These are phyloP conservation scores for Phytopythium mirpurense DNA, from an alignment of 352 stramenopile genomes.

Conservation along the genomic window DNA sequence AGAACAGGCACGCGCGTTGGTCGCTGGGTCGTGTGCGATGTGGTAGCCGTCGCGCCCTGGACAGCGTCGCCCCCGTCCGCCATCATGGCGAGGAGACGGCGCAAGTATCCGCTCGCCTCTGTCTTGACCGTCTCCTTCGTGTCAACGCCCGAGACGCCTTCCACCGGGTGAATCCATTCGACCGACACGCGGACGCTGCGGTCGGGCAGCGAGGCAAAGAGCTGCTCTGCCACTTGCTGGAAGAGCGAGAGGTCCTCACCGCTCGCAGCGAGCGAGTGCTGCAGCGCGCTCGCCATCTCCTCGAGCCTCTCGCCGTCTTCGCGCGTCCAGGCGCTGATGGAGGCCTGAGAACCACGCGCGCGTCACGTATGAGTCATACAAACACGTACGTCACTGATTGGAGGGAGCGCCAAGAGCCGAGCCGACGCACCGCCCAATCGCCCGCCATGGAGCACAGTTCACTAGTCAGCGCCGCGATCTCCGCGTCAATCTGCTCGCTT, in stretches of 20 bases:
- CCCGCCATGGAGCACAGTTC: conserved; percentile 22
- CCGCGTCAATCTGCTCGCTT: conserved; percentile 4
- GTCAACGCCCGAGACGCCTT: no score
- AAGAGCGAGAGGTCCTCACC: conserved; percentile 37
- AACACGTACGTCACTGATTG: no score
- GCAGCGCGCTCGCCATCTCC: conserved; percentile 38
- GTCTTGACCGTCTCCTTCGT: background rate
- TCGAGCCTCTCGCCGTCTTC: conserved; percentile 18
- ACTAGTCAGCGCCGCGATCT: conserved; percentile 5
- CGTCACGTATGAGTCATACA: no score
- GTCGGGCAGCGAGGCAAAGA: conserved; percentile 30
- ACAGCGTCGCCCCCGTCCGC: conserved; percentile 4
- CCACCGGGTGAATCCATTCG: conserved; percentile 28
- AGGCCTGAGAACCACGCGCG: background rate
- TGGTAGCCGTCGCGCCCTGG: background rate
- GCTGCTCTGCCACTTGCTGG: conserved; percentile 49
- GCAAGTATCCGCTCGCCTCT: conserved; percentile 23
- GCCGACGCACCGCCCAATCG: conserved; percentile 23
- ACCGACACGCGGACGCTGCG: conserved; percentile 35
- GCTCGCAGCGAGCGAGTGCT: conserved; percentile 25
- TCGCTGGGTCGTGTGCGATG: background rate
- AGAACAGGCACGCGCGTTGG: conserved; percentile 17
- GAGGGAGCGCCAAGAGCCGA: background rate
- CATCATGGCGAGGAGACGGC: conserved; percentile 24
- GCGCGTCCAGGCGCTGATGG: conserved; percentile 8